Conservation (phyloP, 306 rosid genomes). For the Lathyrus sativus region DNA sequence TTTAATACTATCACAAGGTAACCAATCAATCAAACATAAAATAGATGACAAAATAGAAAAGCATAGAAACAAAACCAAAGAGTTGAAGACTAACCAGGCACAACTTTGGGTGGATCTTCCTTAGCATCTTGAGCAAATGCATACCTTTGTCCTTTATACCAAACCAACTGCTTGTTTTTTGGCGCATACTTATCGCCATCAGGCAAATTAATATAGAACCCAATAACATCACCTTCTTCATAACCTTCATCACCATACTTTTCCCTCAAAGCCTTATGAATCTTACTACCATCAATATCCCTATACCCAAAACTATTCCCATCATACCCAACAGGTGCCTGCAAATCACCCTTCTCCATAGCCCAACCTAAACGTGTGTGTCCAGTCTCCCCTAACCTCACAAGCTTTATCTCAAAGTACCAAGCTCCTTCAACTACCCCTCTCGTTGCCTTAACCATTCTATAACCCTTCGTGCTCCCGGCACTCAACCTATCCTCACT, state of each 20-base stretch:
- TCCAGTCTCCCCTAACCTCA: constrained; percentile 73
- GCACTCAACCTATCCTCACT: constrained; percentile 86
- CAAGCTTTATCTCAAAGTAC: constrained; percentile 85
- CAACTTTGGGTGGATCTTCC: constrained; percentile 76
- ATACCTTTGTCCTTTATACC: constrained; percentile 90
- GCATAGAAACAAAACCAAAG: constrained; percentile 10
- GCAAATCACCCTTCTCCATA: constrained; percentile 90
- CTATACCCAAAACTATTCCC: constrained; percentile 85
- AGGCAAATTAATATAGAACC: constrained; percentile 83
- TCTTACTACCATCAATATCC: constrained; percentile 94
- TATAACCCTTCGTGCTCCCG: constrained; percentile 87
- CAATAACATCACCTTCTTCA: constrained; percentile 91
- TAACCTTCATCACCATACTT: constrained; percentile 90
- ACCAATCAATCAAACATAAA: constrained; percentile 20
- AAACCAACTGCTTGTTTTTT: constrained; percentile 62
- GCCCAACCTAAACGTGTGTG: constrained; percentile 94
- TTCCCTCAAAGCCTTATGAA: constrained; percentile 90
- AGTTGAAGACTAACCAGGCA: constrained; percentile 65
- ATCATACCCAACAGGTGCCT: constrained; percentile 95
- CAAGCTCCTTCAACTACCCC: constrained; percentile 90
- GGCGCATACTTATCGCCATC: constrained; percentile 78
- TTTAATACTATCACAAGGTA: background rate
- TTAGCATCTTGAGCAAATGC: constrained; percentile 62
- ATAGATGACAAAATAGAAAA: constrained; percentile 1
- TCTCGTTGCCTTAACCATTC: constrained; percentile 96